phyloP scores from a whole-genome alignment of 1,139 yeast species.

The Eremothecium coryli region DNA sequence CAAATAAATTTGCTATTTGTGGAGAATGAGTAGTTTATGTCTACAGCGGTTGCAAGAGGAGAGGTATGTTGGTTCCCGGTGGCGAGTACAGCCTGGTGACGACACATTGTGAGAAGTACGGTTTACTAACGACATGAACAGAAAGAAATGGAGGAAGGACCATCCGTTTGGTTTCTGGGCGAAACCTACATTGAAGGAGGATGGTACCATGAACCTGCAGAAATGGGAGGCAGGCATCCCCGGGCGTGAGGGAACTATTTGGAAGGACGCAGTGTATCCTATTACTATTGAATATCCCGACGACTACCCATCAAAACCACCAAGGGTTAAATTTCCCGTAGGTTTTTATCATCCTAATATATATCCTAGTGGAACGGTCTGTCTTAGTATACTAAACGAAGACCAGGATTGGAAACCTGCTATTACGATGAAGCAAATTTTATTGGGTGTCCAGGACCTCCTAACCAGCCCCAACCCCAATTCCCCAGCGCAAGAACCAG shows the following conservation, averaged over 20 bases:
- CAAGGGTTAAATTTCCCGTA: slow-evolving; percentile 79
- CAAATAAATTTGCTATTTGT: neutral
- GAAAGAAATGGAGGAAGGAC: slow-evolving; percentile 97
- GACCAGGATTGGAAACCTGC: slow-evolving; percentile 99
- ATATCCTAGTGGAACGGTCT: slow-evolving; percentile 93
- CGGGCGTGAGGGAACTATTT: slow-evolving; percentile 74
- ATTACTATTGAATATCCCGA: slow-evolving; percentile 72
- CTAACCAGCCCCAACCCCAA: slow-evolving; percentile 85
- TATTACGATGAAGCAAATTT: slow-evolving; percentile 80
- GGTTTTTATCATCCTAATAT: slow-evolving; percentile 95
- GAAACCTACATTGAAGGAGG: slow-evolving; percentile 66
- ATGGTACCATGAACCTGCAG: slow-evolving; percentile 78
- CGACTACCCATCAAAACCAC: slow-evolving; percentile 95
- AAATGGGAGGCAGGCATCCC: slow-evolving; percentile 95
- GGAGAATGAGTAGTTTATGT: slow-evolving; percentile 42
- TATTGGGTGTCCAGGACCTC: slow-evolving; percentile 86
- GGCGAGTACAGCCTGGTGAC: too few species aligned
- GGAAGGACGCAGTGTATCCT: slow-evolving; percentile 85
- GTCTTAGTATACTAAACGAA: slow-evolving; percentile 86
- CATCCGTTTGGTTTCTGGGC: slow-evolving; percentile 98
- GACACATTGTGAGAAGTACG: neutral
- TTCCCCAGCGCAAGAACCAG: slow-evolving; percentile 97
- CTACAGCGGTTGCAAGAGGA: slow-evolving; percentile 78
- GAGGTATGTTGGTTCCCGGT: slow-evolving; percentile 31
- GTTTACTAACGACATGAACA: slow-evolving; percentile 14